Base-by-base conservation (phyloP, 371 early-diverging fungal genomes). In the Apophysomyces elegans region DNA sequence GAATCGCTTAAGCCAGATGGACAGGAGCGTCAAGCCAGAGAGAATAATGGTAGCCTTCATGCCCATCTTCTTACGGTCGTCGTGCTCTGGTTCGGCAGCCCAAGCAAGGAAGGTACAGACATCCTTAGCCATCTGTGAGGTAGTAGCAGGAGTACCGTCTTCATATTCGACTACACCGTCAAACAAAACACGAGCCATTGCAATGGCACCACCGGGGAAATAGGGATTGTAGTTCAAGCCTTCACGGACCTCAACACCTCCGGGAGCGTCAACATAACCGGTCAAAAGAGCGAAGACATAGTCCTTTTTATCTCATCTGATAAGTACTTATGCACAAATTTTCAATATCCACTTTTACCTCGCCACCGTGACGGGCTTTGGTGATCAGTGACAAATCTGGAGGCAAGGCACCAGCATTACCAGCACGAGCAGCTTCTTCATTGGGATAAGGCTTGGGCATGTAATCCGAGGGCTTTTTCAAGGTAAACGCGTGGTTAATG, bases 161-260 rank as follows among this genome's bases (percentile, higher is more conserved):
- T 98, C 98, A 74, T 93, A 98, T 71, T 98, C 98, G 37, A 97
- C 95, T 43, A 96, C 81, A 60, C 93, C 98, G 68, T 98, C 99
- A 78, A 89, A 97, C 41, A 98, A 73, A 63, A 90, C 85, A 73
- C 93, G 93, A 54, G 98, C 98, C 98, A 99, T 99, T 71, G 93
- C 90, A 84, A 99, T 99, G 65, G 98, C 95, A 70, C 98, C 98
- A 67, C 99, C 98, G 26, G 97, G 99, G 94, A 99, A 98, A 87
- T 98, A 99, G 50, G 96, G 95, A 88, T 99, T 99, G 87, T 95
- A 97, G 90, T 96, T 91, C 54, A 97, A 86, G 66, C 97, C 98
- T 79, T 96, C 97, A 81, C 96, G 92, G 59, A 98, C 78, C 70
- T 90, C 89, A 65, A 99, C 88, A 81, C 99, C 99, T 39, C 96